These are phyloP conservation scores for Xylariaceae sp. DNA, from an alignment of 2,329 filamentous ascomycete species.

Conservation along the genomic window DNA sequence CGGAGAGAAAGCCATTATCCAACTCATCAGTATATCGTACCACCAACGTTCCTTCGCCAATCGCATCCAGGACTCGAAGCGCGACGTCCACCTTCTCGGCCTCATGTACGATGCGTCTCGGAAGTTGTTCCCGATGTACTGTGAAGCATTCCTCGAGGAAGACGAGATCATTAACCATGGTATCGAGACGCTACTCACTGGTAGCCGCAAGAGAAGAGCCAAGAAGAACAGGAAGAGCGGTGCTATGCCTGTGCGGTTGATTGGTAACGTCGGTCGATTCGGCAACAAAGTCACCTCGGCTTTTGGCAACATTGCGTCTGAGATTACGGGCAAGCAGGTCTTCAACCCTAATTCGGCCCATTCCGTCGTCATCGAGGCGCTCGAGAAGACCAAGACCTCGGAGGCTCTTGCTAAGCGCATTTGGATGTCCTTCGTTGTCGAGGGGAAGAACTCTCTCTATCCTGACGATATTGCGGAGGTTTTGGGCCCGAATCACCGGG, in stretches of 20 bases:
- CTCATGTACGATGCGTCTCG: slow-evolving; percentile 88
- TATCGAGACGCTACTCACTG: slow-evolving; percentile 61
- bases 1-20: slow-evolving; percentile 72
- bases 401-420: slow-evolving; percentile 91
- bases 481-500: slow-evolving; percentile 65
- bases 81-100: slow-evolving; percentile 72
- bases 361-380: slow-evolving; percentile 79
- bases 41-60: slow-evolving; percentile 78
- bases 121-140: slow-evolving; percentile 86
- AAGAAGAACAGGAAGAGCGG: slow-evolving; percentile 45
- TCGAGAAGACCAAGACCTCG: slow-evolving; percentile 77
- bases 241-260: slow-evolving; percentile 70
- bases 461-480: slow-evolving; percentile 83
- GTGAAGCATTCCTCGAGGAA: slow-evolving; percentile 82
- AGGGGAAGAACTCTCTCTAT: slow-evolving; percentile 75
- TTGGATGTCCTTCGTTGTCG: slow-evolving; percentile 97
- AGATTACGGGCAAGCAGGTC: slow-evolving; percentile 91
- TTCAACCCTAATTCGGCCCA: slow-evolving; percentile 91
- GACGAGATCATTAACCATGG: slow-evolving; percentile 88
- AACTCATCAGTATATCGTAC: slow-evolving; percentile 79
- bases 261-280: slow-evolving; percentile 70
- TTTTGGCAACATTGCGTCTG: slow-evolving; percentile 88
- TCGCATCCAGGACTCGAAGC: slow-evolving; percentile 85
- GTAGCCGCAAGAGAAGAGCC: slow-evolving; percentile 46
- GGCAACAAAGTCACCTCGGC: slow-evolving; percentile 91